Evolutionary conservation across 2,329 filamentous ascomycete genomes (phyloP), one percentile per base, ranked within the genome.

Genomic region (Botrytis fabae): DNA sequence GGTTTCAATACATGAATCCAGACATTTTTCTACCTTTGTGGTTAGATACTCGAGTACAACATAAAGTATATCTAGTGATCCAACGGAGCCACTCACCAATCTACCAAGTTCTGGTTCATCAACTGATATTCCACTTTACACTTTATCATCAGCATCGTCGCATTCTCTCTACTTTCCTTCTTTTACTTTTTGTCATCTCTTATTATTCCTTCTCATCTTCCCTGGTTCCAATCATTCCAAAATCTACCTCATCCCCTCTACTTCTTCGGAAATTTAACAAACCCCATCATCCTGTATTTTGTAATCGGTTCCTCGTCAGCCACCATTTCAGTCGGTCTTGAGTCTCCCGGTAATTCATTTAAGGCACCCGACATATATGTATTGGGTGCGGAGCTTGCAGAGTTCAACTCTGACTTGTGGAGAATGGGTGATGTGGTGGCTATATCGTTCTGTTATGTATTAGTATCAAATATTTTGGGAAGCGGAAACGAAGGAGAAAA

Each of bases 261-360:
- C 22, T 57, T 68, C 4, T 42, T 68, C 16, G 64, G 35, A 32
- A 40, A 42, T 10, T 59, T 71, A 7, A 59, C 61, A 62, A 72
- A 72, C 20, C 71, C 54, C 71, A 69, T 69, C 63, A 72, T 72
- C 14, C 71, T 69, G 42, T 72, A 72, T 46, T 72, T 72, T 0
- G 64, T 69, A 10, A 69, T 32, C 1, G 71, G 71, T n/a, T 72
- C 71, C 9, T 71, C 70, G 48, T 71, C 70, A 2, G 70, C 70
- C 25, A 71, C 51, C 61, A 71, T 71, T 28, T 71, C 70, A 32
- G 65, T 54, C 5, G 70, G 70, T 38, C 16, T 66, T 2, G 48
- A 46, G n/a, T 71, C 61, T 3, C 70, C 70, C 10, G 70, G 70
- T 14, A 71, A 48, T 44, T 71, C 70, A 20, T 61, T 57, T 22